Percentiles rank a stretch among this genome's conserved stretches.
Evolutionary conservation across 192 early-diverging fungal species (phyloP).

Genomic region (Irineochytrium annulatum): DNA sequence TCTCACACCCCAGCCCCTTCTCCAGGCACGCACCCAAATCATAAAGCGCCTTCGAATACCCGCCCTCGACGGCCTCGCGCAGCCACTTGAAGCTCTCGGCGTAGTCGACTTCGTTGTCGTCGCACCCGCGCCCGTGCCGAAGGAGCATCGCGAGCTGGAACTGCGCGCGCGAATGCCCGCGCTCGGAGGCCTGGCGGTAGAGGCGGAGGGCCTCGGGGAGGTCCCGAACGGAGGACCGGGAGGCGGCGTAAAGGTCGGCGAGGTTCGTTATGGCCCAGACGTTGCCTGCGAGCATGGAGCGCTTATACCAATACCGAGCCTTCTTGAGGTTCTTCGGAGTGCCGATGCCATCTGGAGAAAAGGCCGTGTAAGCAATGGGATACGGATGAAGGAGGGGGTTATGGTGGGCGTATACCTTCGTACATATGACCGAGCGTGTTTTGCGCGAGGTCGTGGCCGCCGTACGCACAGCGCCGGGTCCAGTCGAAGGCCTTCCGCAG

Average conservation of each 20-base stretch:
- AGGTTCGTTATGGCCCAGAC: conserved; percentile 57
- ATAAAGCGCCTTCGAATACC: conserved; percentile 36
- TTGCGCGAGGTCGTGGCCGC: conserved; percentile 68
- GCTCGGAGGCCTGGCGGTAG: conserved; percentile 63
- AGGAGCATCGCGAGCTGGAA: conserved; percentile 32
- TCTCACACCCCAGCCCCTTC: conserved; percentile 28
- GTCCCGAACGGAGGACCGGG: conserved; percentile 56
- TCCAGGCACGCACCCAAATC: conserved; percentile 35
- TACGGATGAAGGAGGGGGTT: neutral
- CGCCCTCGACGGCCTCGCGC: conserved; percentile 36
- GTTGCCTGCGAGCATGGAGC: conserved; percentile 66
- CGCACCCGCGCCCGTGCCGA: conserved; percentile 32
- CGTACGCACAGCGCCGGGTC: conserved; percentile 58
- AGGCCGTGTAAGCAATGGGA: conserved; percentile 24
- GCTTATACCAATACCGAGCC: conserved; percentile 72
- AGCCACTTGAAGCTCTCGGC: conserved; percentile 55
- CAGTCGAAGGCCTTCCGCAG: conserved; percentile 66
- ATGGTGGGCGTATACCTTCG: no score
- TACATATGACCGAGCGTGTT: conserved; percentile 80
- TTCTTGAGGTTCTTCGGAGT: conserved; percentile 50
- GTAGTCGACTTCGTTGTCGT: conserved; percentile 8
- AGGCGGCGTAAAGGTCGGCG: conserved; percentile 48
- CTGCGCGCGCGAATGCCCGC: conserved; percentile 51
- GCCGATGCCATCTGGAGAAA: conserved; percentile 77
- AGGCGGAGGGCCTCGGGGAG: conserved; percentile 57